phyloP scores from a whole-genome alignment of 768 basidiomycete genomes.

The Leccinum incarnatum region DNA sequence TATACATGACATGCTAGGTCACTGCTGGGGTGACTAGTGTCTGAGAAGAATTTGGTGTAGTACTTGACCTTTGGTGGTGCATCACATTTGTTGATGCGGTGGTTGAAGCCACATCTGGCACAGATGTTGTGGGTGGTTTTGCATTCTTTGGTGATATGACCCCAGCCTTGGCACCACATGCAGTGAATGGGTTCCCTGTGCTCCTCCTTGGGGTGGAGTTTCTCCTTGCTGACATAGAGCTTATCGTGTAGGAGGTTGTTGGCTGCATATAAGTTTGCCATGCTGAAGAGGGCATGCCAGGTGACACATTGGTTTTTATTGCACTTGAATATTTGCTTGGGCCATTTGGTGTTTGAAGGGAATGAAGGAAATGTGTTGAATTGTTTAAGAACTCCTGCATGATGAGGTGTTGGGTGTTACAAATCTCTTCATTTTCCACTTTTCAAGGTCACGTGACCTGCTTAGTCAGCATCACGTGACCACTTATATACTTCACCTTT shows the following conservation, averaged over 20 bases:
- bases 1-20: not conserved
- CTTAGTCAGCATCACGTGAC: too few species aligned
- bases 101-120: not conserved
- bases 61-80: fast-evolving
- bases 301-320: not conserved
- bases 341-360: not conserved
- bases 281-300: not conserved
- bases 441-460: too few species aligned
- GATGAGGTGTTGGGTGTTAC: too few species aligned
- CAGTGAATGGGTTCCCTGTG: not conserved
- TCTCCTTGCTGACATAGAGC: not conserved
- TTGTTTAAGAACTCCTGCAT: too few species aligned
- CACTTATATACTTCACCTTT: too few species aligned
- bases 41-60: not conserved
- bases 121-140: not conserved
- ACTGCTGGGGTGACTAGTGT: not conserved
- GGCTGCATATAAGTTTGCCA: fast-evolving
- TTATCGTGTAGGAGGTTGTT: not conserved
- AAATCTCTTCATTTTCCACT: too few species aligned
- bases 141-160: not conserved
- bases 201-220: constrained; percentile 1
- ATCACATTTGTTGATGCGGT: not conserved
- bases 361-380: too few species aligned
- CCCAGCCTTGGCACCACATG: not conserved
- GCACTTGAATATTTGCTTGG: not conserved